Evolutionary conservation across 345 rosid species (phyloP).

Genomic region (Melastoma malabathricum): DNA sequence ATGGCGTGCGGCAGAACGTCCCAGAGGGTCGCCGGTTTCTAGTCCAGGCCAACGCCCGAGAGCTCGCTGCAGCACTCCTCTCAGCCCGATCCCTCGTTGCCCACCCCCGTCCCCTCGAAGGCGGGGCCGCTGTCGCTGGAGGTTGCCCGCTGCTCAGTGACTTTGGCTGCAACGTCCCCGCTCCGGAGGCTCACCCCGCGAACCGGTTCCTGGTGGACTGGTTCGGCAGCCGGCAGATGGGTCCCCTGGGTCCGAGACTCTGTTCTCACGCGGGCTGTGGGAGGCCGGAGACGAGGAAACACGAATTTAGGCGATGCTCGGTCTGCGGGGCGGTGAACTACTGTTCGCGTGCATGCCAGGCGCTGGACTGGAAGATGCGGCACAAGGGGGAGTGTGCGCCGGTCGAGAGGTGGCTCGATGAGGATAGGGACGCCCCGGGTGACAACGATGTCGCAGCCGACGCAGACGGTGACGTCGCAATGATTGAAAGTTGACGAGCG

Average conservation of each 20-base stretch:
- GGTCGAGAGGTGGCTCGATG: conserved; percentile 31
- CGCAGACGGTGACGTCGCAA: conserved; percentile 17
- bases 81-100: conserved; percentile 10
- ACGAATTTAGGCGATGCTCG: conserved; percentile 78
- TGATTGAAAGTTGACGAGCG: conserved; percentile 9
- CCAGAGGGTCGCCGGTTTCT: conserved; percentile 22
- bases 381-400: conserved; percentile 66
- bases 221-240: conserved; percentile 34
- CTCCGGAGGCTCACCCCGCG: conserved; percentile 78
- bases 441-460: conserved; percentile 17
- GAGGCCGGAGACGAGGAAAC: conserved; percentile 68
- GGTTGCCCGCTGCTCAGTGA: conserved; percentile 75
- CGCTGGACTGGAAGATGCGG: conserved; percentile 72
- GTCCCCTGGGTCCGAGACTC: conserved; percentile 33
- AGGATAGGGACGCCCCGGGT: conserved; percentile 23
- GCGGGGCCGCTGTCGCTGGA: conserved; percentile 17
- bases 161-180: conserved; percentile 96
- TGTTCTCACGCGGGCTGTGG: conserved; percentile 93
- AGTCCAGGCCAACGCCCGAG: conserved; percentile 27
- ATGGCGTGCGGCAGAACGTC: conserved; percentile 22
- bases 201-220: conserved; percentile 65
- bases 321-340: conserved; percentile 77
- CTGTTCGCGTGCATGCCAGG: conserved; percentile 90
- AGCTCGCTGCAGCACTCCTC: conserved; percentile 14
- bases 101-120: conserved; percentile 10